These are phyloP conservation scores for Colletotrichum gigasporum DNA, from an alignment of 2,329 filamentous ascomycete genomes.

Conservation along the genomic window DNA sequence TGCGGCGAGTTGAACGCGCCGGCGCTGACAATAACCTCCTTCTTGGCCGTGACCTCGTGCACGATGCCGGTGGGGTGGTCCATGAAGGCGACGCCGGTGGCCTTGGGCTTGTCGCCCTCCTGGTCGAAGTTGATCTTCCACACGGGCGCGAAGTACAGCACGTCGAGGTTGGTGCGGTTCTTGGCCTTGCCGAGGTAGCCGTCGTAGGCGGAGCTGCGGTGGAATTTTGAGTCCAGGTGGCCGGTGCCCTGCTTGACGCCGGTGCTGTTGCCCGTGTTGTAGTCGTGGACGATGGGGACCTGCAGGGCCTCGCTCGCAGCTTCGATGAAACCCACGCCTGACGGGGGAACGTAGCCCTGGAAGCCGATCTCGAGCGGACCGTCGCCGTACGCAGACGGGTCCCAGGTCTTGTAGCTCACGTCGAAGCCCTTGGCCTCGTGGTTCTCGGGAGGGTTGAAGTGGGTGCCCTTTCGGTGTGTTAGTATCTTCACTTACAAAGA, in stretches of 20 bases:
- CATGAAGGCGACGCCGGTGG: slow-evolving; percentile 37
- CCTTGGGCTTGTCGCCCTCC: slow-evolving; percentile 32
- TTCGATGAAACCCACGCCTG: slow-evolving; percentile 39
- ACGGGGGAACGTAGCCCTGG: slow-evolving; percentile 41
- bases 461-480: slow-evolving; percentile 28
- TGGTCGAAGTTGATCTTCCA: slow-evolving; percentile 32
- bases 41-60: slow-evolving; percentile 29
- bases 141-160: slow-evolving; percentile 37
- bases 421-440: slow-evolving; percentile 36
- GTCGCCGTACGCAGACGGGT: slow-evolving; percentile 37
- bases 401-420: slow-evolving; percentile 37
- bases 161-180: slow-evolving; percentile 36
- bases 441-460: slow-evolving; percentile 36
- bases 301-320: slow-evolving; percentile 33
- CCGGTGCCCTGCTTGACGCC: slow-evolving; percentile 41
- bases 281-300: slow-evolving; percentile 37
- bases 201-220: slow-evolving; percentile 39
- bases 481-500: background rate
- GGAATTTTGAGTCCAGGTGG: slow-evolving; percentile 34
- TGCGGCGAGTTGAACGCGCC: slow-evolving; percentile 33
- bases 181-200: slow-evolving; percentile 35
- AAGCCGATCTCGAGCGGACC: slow-evolving; percentile 37
- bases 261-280: slow-evolving; percentile 38
- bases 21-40: slow-evolving; percentile 30
- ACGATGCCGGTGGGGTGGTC: slow-evolving; percentile 35